phyloP scores from a whole-genome alignment of 2,329 filamentous ascomycete genomes.

The Myriosclerotinia curreyana region DNA sequence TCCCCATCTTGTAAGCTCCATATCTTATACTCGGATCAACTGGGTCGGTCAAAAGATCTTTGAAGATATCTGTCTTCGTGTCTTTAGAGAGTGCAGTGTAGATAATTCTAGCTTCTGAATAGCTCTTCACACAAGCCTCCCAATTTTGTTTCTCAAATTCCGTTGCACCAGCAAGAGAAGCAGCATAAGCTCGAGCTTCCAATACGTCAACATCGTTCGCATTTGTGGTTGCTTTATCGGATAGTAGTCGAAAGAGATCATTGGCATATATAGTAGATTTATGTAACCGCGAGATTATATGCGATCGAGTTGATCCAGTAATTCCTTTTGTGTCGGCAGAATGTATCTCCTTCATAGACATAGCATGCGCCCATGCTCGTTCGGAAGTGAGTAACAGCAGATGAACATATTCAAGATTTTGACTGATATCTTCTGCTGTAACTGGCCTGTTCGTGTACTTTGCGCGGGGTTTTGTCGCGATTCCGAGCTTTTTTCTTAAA shows the following conservation, averaged over 20 bases:
- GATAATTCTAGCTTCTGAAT: constrained; percentile 73
- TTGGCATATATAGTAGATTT: constrained; percentile 74
- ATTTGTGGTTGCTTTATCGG: constrained; percentile 59
- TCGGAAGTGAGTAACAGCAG: constrained; percentile 84
- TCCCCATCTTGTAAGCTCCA: constrained; percentile 86
- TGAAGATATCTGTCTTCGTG: constrained; percentile 73
- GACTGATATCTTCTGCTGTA: constrained; percentile 70
- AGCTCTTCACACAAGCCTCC: constrained; percentile 72
- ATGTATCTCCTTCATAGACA: constrained; percentile 86
- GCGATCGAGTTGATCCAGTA: constrained; percentile 73
- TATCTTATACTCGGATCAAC: constrained; percentile 93
- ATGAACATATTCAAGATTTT: constrained; percentile 70
- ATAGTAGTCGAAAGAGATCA: constrained; percentile 63
- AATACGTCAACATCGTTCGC: constrained; percentile 69
- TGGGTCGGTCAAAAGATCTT: constrained; percentile 78
- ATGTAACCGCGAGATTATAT: constrained; percentile 82
- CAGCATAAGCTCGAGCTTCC: constrained; percentile 81
- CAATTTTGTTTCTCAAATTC: constrained; percentile 87
- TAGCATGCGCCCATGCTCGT: constrained; percentile 90
- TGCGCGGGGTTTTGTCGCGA: constrained; percentile 78
- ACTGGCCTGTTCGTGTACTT: constrained; percentile 77
- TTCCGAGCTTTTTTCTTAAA: constrained; percentile 78
- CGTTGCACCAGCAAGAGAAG: constrained; percentile 71
- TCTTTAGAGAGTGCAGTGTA: constrained; percentile 71
- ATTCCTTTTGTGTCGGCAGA: constrained; percentile 77